Evolutionary conservation across 768 basidiomycete genomes (phyloP).

Genomic region (Coprinopsis marcescibilis): DNA sequence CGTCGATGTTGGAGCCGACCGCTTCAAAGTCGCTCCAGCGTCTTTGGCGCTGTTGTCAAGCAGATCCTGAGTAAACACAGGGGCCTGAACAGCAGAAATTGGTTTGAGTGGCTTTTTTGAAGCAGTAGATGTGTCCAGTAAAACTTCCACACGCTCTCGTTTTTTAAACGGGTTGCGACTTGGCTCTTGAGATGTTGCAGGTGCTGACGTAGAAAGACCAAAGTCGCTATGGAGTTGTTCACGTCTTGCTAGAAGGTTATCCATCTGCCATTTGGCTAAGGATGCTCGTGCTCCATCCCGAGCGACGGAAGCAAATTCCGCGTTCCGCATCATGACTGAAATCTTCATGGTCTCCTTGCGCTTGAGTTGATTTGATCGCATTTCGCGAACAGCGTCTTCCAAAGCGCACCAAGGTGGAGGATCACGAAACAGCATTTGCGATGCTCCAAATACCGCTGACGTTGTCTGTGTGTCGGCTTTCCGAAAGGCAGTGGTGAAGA

Average conservation of each 20-base stretch:
- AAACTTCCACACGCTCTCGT: too few species aligned
- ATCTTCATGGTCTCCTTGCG: constrained; percentile 1
- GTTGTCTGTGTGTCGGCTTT: too few species aligned
- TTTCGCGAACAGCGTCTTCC: constrained; percentile 11
- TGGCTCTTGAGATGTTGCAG: not conserved
- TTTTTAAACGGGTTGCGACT: constrained; percentile 9
- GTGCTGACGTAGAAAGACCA: not conserved
- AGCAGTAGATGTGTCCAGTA: too few species aligned
- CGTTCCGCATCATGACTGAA: not conserved
- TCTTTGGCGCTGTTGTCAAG: constrained; percentile 3
- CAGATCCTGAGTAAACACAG: constrained; percentile 12
- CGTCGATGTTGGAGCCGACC: not conserved
- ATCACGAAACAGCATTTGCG: constrained; percentile 27
- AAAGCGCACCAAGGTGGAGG: constrained; percentile 32
- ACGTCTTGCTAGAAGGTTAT: constrained; percentile 2
- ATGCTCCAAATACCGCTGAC: too few species aligned
- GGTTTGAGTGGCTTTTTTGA: constrained; percentile 6
- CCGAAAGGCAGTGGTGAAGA: too few species aligned
- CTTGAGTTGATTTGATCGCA: not conserved
- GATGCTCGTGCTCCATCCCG: not conserved
- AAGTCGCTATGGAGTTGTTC: constrained; percentile 2
- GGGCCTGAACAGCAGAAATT: constrained; percentile 11
- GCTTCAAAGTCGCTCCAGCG: not conserved
- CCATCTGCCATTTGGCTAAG: constrained; percentile 1
- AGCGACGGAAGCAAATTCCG: constrained; percentile 8